phyloP scores from a whole-genome alignment of 768 basidiomycete genomes.

The Sarcomyxa edulis region DNA sequence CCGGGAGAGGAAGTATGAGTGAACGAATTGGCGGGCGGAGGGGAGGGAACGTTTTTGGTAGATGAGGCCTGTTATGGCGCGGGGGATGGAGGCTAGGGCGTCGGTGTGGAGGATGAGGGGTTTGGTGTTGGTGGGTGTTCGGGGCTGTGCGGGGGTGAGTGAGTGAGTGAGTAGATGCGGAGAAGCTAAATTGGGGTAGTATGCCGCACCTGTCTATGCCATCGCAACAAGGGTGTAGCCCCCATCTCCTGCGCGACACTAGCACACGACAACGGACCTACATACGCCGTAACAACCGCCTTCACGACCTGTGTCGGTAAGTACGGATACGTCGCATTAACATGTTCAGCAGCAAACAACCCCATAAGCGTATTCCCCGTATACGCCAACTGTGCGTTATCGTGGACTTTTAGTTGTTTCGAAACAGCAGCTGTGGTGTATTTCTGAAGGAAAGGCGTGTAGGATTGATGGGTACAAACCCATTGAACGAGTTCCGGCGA shows the following conservation, averaged over 20 bases:
- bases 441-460: constrained; percentile 47
- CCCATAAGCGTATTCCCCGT: constrained; percentile 89
- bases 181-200: background rate
- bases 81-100: constrained; percentile 83
- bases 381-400: constrained; percentile 71
- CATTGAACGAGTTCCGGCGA: constrained; percentile 56
- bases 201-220: constrained; percentile 68
- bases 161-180: background rate
- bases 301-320: constrained; percentile 90
- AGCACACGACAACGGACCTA: constrained; percentile 79
- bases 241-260: constrained; percentile 85
- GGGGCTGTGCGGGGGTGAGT: too few species aligned
- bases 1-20: constrained; percentile 84
- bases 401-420: constrained; percentile 41
- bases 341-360: constrained; percentile 81
- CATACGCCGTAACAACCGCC: constrained; percentile 88
- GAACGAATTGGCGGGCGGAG: constrained; percentile 84
- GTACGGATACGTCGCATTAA: constrained; percentile 79
- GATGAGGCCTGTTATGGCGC: constrained; percentile 82
- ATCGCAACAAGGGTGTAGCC: constrained; percentile 69
- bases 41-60: constrained; percentile 84
- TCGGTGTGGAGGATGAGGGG: constrained; percentile 70
- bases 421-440: constrained; percentile 42
- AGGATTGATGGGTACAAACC: constrained; percentile 78
- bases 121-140: constrained; percentile 34